Percentiles rank a stretch among this genome's conserved stretches.
phyloP scores from a whole-genome alignment of 108 stramenopile species.

The Asterionellopsis glacialis region DNA sequence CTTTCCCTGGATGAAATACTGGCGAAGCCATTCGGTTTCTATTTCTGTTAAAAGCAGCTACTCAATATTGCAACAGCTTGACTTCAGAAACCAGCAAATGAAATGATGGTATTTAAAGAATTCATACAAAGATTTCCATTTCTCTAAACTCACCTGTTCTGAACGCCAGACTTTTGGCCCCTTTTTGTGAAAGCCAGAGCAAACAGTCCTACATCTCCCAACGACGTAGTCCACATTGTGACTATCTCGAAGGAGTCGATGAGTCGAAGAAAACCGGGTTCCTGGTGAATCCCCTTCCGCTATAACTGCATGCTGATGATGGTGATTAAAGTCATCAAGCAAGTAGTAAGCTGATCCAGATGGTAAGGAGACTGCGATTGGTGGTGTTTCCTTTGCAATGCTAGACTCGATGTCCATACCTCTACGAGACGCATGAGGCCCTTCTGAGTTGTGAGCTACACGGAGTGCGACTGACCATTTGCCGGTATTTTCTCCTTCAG shows the following conservation, averaged over 20 bases:
- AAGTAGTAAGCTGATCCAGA: conserved; percentile 71
- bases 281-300: conserved; percentile 19
- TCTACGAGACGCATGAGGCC: conserved; percentile 31
- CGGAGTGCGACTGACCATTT: conserved; percentile 50
- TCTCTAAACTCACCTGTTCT: conserved; percentile 8
- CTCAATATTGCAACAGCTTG: too few relatives aligned
- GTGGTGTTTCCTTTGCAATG: conserved; percentile 29
- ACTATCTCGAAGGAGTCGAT: conserved; percentile 40
- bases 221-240: conserved; percentile 37
- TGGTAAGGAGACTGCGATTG: conserved; percentile 40
- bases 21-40: conserved; percentile 74
- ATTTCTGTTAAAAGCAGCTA: conserved; percentile 47
- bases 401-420: conserved; percentile 21
- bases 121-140: too few relatives aligned
- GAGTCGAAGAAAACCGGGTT: conserved; percentile 46
- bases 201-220: conserved; percentile 20
- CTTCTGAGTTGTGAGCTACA: conserved; percentile 45
- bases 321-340: conserved; percentile 85
- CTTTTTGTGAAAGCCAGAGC: conserved; percentile 39
- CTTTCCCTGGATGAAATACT: conserved; percentile 68
- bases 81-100: too few relatives aligned
- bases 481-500: conserved; percentile 11
- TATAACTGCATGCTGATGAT: conserved; percentile 67
- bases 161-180: conserved; percentile 48
- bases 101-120: too few relatives aligned